Evolutionary conservation across 2,329 filamentous ascomycete genomes (phyloP).

Genomic region (Hymenotorrendiella dingleyae): DNA sequence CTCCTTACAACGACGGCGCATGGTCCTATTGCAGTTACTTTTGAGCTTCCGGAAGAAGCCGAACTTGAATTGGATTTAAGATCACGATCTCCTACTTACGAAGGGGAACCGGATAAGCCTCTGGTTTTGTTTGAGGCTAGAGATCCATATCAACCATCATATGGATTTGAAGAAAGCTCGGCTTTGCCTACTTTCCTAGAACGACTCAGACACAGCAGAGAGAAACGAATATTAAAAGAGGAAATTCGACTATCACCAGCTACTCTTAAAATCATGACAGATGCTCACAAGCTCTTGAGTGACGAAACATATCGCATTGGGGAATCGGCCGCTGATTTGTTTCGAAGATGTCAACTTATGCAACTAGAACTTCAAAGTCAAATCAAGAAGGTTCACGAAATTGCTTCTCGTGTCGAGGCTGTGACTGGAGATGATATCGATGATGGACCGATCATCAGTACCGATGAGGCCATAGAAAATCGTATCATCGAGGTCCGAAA

Average conservation of each 20-base stretch:
- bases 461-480: slow-evolving; percentile 51
- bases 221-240: slow-evolving; percentile 57
- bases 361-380: slow-evolving; percentile 64
- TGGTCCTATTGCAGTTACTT: slow-evolving; percentile 52
- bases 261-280: slow-evolving; percentile 65
- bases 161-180: slow-evolving; percentile 52
- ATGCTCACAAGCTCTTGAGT: slow-evolving; percentile 65
- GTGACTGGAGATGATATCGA: slow-evolving; percentile 55
- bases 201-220: slow-evolving; percentile 50
- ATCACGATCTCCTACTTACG: slow-evolving; percentile 39
- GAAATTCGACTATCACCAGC: slow-evolving; percentile 65
- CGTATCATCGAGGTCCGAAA: slow-evolving; percentile 49
- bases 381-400: slow-evolving; percentile 58
- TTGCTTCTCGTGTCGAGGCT: slow-evolving; percentile 60
- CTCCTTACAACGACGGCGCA: slow-evolving; percentile 53
- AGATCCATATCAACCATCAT: slow-evolving; percentile 58
- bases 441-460: slow-evolving; percentile 42
- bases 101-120: slow-evolving; percentile 39
- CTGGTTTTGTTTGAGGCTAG: slow-evolving; percentile 56
- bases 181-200: slow-evolving; percentile 51
- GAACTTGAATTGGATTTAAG: slow-evolving; percentile 36
- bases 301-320: slow-evolving; percentile 65
- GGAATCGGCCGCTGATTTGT: slow-evolving; percentile 65
- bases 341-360: slow-evolving; percentile 62
- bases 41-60: slow-evolving; percentile 51